phyloP scores from a whole-genome alignment of 257 asterid genomes.

The Przewalskia tangutica region DNA sequence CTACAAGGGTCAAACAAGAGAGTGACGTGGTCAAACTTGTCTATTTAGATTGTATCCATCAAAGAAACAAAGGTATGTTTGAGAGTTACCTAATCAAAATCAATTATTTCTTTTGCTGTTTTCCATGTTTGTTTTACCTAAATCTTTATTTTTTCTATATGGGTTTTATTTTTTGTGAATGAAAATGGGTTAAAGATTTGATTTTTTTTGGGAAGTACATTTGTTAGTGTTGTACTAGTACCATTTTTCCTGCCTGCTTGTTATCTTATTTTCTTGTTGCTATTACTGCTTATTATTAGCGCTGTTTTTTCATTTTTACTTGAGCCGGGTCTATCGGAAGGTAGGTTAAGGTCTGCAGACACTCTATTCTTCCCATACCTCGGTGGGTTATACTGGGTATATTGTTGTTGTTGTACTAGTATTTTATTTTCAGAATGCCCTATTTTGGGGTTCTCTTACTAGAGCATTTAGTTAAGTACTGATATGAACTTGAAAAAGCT shows the following conservation, averaged over 20 bases:
- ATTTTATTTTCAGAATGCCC: background rate
- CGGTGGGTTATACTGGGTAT: too few species aligned
- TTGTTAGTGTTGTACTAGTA: background rate
- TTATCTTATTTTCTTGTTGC: too few species aligned
- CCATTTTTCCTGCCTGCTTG: too few species aligned
- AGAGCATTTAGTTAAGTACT: background rate
- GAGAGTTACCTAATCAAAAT: background rate
- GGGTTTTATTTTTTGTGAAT: constrained; percentile 9
- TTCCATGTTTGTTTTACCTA: background rate
- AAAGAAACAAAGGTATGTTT: background rate
- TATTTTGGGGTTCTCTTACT: background rate
- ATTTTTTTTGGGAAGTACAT: background rate
- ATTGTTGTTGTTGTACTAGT: background rate
- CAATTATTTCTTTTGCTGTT: background rate
- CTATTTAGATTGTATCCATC: background rate
- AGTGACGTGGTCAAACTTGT: constrained; percentile 1
- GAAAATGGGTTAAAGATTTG: constrained; percentile 8
- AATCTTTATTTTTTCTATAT: constrained; percentile 11
- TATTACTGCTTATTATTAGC: too few species aligned
- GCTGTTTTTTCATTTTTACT: too few species aligned
- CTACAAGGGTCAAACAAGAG: background rate
- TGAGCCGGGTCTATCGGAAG: too few species aligned
- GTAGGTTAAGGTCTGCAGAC: too few species aligned
- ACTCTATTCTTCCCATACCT: too few species aligned
- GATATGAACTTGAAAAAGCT: background rate